Percentiles rank a stretch among this genome's conserved stretches.
Evolutionary conservation across 192 early-diverging fungal genomes (phyloP).

Genomic region (Podila verticillata): DNA sequence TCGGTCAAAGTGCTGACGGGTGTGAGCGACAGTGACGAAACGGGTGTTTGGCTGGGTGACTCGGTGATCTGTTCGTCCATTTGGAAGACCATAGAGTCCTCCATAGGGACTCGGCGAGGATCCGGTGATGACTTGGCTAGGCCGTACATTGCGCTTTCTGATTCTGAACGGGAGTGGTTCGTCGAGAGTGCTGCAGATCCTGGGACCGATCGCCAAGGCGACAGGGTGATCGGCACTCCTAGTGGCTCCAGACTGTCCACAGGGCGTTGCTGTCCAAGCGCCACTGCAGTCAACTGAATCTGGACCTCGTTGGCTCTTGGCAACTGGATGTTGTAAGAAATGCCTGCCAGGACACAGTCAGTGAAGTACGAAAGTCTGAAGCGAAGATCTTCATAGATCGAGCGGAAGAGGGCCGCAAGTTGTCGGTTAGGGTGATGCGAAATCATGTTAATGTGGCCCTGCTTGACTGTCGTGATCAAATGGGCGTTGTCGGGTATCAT

Average conservation of each 20-base stretch:
- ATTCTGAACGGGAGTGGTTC: slow-evolving; percentile 41
- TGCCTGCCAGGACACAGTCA: slow-evolving; percentile 71
- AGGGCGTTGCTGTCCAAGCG: slow-evolving; percentile 57
- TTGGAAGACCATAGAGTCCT: slow-evolving; percentile 49
- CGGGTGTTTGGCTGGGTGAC: slow-evolving; percentile 11
- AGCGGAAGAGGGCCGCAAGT: slow-evolving; percentile 71
- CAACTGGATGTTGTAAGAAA: slow-evolving; percentile 71
- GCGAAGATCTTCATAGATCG: slow-evolving; percentile 72
- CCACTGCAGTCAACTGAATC: slow-evolving; percentile 69
- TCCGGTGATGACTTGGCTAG: background rate
- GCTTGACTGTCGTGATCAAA: slow-evolving; percentile 70
- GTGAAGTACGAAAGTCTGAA: slow-evolving; percentile 69
- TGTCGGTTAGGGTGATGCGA: slow-evolving; percentile 80
- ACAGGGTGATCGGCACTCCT: slow-evolving; percentile 34
- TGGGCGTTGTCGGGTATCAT: slow-evolving; percentile 58
- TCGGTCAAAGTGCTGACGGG: slow-evolving; percentile 9
- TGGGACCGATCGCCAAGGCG: slow-evolving; percentile 41
- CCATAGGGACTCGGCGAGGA: slow-evolving; percentile 9
- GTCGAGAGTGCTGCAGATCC: slow-evolving; percentile 30
- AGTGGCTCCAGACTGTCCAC: slow-evolving; percentile 30
- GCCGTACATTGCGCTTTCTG: slow-evolving; percentile 16
- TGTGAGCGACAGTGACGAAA: slow-evolving; percentile 5
- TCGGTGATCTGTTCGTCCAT: slow-evolving; percentile 45
- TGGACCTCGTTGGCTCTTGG: slow-evolving; percentile 70
- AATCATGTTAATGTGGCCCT: slow-evolving; percentile 60